Base-by-base conservation (phyloP, 2,329 filamentous ascomycete genomes). In the Hypoxylon sp. region DNA sequence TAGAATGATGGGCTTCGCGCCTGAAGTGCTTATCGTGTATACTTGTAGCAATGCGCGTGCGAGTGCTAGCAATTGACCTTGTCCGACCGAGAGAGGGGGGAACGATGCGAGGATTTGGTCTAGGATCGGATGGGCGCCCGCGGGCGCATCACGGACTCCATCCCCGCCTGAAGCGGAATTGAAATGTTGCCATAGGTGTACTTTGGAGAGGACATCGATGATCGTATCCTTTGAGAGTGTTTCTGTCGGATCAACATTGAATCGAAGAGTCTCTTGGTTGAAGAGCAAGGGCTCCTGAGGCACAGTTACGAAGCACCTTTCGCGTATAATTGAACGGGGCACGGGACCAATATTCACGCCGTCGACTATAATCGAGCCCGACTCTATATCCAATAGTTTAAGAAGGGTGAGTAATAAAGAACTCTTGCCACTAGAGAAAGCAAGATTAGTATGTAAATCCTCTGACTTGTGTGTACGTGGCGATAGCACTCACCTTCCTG, bases 401-500 rank as follows among this genome's bases (percentile, higher is more conserved):
- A 73, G 57, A 0, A 75, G 53, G 0, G 63, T 63, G 4, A 74
- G 58, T 0, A 76, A 48, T 2, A 76, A 22, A 0, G 73, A 71
- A 48, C 78, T 81, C 60, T 84, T 84, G 0, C 82, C 82, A 59
- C 81, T 82, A 48, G 47, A 35, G 26, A 22, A 48, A 22, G 54
- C 1, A 24, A 51, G 29, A 24, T 67, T 22, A 70, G 53, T 14
- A 26, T 13, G 6, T 10, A 33, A 10, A 1, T 22, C 33, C 26
- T 22, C 33, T 31, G 13, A 58, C 24, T 17, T 29, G n/a, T 31
- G 17, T 6, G 42, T 19, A 24, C 24, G 48, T 6, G 3, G 3
- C 4, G 24, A 2, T 8, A 29, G 19, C 6, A 58, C 76, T 74
- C 73, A 81, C 81, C 81, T 83, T 66, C 84, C 86, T 24, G 83